A percentile compares a stretch with the other conserved stretches of the same genome.
phyloP scores from a whole-genome alignment of 352 stramenopile genomes.

The Phytopythium sindhum region DNA sequence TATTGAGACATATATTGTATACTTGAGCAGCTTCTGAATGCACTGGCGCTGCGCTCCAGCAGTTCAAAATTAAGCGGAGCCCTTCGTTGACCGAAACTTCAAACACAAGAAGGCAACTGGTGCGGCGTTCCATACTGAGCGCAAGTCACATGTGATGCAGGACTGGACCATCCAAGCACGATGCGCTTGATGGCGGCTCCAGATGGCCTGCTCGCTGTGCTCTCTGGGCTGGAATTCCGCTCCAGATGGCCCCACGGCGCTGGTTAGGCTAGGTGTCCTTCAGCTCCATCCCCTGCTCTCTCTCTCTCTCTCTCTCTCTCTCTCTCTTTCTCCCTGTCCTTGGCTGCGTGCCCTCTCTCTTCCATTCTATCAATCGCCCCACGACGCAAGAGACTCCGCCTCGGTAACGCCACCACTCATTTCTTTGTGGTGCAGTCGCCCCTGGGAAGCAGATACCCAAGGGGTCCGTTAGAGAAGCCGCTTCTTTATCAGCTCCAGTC shows the following conservation, averaged over 20 bases:
- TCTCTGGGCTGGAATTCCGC: not conserved
- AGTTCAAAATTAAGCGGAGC: not conserved
- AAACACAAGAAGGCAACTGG: not conserved
- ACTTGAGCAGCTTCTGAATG: not conserved
- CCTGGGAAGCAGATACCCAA: not conserved
- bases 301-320: not conserved
- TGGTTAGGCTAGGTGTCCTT: not conserved
- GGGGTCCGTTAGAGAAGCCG: not conserved
- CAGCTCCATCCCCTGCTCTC: not conserved
- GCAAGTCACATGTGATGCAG: not conserved
- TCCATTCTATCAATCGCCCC: constrained; percentile 4
- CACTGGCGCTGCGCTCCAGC: constrained; percentile 1
- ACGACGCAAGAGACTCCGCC: not conserved
- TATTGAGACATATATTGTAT: not conserved
- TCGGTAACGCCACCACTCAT: not conserved
- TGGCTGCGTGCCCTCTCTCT: not conserved
- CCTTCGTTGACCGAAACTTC: not conserved
- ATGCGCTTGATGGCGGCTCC: not conserved
- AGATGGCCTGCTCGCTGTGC: not conserved
- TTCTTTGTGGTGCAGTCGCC: not conserved
- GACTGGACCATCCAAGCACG: not conserved
- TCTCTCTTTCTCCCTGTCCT: not conserved
- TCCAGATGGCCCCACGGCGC: not conserved
- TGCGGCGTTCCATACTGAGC: not conserved
- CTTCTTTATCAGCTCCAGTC: constrained; percentile 6